Conservation (phyloP, 345 rosid genomes). For the Populus deltoides region DNA sequence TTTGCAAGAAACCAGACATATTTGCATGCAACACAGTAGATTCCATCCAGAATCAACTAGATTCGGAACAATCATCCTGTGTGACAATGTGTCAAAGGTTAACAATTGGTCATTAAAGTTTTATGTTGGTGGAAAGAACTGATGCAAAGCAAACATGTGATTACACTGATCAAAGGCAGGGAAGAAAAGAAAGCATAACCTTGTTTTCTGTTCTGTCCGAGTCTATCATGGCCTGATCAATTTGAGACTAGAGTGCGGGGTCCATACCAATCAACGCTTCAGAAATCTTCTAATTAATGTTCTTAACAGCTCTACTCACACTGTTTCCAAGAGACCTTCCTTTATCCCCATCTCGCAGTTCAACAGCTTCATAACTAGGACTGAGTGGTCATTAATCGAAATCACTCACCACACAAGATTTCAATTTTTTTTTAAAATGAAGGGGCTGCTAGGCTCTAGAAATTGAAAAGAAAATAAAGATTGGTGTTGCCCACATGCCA, state of each 20-base stretch:
- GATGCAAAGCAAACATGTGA: background rate
- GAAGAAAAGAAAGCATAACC: conserved; percentile 34
- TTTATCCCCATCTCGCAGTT: conserved; percentile 92
- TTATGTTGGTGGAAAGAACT: background rate
- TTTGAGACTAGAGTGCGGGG: conserved; percentile 82
- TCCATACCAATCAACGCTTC: conserved; percentile 95
- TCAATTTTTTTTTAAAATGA: background rate
- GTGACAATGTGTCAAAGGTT: too few relatives aligned
- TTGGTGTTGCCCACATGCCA: conserved; percentile 57
- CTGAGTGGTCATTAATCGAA: background rate
- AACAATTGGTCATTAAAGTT: too few relatives aligned
- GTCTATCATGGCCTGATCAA: conserved; percentile 97
- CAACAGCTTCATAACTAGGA: conserved; percentile 87
- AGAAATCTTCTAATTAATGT: conserved; percentile 78
- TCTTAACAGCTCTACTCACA: conserved; percentile 88
- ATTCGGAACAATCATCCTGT: background rate
- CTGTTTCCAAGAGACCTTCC: conserved; percentile 85
- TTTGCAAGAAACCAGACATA: background rate
- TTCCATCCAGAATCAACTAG: background rate
- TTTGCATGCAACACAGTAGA: background rate
- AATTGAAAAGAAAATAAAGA: background rate
- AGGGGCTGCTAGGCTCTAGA: background rate
- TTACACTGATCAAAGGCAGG: background rate
- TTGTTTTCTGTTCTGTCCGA: conserved; percentile 94
- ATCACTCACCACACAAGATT: background rate